phyloP scores from a whole-genome alignment of 805 yeast genomes.

The Priceomyces fermenticarens region DNA sequence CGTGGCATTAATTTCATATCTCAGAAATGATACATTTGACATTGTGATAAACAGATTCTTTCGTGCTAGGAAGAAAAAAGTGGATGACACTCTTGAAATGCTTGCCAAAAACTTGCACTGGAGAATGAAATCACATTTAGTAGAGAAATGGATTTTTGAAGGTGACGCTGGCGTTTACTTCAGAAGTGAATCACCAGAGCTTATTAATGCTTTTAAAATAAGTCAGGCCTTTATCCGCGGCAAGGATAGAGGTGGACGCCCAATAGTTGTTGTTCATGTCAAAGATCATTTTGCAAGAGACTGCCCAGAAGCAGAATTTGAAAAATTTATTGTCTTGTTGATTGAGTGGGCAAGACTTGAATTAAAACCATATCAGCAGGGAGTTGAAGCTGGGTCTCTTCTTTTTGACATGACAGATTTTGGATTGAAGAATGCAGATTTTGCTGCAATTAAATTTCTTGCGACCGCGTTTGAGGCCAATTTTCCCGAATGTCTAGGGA shows the following conservation, averaged over 20 bases:
- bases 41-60: neutral
- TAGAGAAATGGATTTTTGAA: constrained; percentile 53
- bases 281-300: constrained; percentile 19
- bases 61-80: neutral
- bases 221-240: constrained; percentile 73
- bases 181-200: constrained; percentile 31
- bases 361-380: constrained; percentile 32
- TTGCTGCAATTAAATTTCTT: constrained; percentile 80
- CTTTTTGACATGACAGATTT: constrained; percentile 63
- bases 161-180: constrained; percentile 64
- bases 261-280: constrained; percentile 15
- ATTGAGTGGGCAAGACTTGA: constrained; percentile 74
- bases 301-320: constrained; percentile 28
- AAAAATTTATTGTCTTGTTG: constrained; percentile 64
- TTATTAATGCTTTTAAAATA: constrained; percentile 50
- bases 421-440: constrained; percentile 84
- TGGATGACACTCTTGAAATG: neutral
- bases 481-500: constrained; percentile 88
- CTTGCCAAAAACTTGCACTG: constrained; percentile 30
- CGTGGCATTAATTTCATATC: neutral
- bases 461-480: constrained; percentile 86
- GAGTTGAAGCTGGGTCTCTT: constrained; percentile 5
- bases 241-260: constrained; percentile 48
- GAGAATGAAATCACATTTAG: constrained; percentile 58
- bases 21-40: constrained; percentile 2